phyloP scores from a whole-genome alignment of 2,329 filamentous ascomycete species.

The Tolypocladium paradoxum region DNA sequence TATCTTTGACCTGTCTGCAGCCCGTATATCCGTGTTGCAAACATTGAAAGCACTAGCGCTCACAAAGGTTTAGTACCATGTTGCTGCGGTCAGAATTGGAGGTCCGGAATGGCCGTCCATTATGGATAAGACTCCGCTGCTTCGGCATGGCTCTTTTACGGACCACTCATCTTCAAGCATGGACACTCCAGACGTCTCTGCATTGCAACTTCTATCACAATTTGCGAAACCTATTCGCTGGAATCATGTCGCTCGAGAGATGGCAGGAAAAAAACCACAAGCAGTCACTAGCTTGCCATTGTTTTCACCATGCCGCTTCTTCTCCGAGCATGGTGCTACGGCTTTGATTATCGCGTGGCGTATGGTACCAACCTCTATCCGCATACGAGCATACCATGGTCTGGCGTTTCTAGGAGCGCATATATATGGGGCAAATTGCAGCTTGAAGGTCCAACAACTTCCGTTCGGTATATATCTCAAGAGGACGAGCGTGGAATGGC shows the following conservation, averaged over 20 bases:
- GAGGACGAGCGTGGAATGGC: neutral
- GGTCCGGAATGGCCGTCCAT: neutral
- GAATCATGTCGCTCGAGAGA: neutral
- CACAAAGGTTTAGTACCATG: neutral
- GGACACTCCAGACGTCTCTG: neutral
- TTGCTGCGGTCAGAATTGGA: neutral
- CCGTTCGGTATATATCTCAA: neutral
- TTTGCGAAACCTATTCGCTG: neutral
- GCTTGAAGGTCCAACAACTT: neutral
- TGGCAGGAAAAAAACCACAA: neutral
- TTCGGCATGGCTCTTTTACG: neutral
- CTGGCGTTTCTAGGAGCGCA: neutral
- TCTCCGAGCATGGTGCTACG: neutral
- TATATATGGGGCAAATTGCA: neutral
- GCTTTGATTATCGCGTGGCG: neutral
- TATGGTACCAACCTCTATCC: neutral
- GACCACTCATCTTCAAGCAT: neutral
- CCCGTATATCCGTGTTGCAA: neutral
- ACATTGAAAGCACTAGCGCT: neutral
- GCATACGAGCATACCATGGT: neutral
- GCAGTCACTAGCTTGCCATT: neutral
- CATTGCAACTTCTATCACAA: neutral
- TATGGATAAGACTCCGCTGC: neutral
- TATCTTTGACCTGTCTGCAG: neutral
- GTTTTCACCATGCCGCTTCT: neutral